Percentiles rank a stretch among this genome's conserved stretches.
phyloP scores from a whole-genome alignment of 768 basidiomycete genomes.

The Clavulina sp. region DNA sequence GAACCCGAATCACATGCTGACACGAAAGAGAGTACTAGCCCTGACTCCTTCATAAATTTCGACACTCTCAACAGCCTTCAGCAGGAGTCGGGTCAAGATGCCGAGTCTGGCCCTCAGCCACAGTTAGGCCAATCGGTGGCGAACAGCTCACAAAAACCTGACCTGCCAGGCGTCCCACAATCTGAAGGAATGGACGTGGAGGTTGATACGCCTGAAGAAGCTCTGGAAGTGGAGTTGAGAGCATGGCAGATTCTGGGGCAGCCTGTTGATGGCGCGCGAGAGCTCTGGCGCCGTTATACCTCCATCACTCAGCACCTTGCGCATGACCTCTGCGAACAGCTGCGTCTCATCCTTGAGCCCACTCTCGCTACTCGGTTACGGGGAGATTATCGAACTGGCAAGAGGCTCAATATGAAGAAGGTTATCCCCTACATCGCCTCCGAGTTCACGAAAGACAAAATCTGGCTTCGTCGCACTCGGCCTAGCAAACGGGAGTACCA shows the following conservation, averaged over 20 bases:
- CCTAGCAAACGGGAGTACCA: slow-evolving; percentile 94
- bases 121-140: no score
- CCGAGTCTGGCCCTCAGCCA: no score
- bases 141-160: no score
- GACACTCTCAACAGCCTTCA: no score
- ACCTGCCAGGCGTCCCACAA: no score
- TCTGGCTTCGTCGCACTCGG: slow-evolving; percentile 88
- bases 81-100: no score
- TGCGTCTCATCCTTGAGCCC: slow-evolving; percentile 89
- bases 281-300: slow-evolving; percentile 85
- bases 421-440: slow-evolving; percentile 95
- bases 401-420: slow-evolving; percentile 96
- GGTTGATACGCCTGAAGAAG: no score
- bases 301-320: slow-evolving; percentile 82
- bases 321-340: slow-evolving; percentile 83
- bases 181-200: no score
- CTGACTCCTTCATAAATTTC: no score
- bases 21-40: no score
- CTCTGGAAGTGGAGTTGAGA: slow-evolving; percentile 35
- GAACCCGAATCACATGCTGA: no score
- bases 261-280: slow-evolving; percentile 37
- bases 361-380: slow-evolving; percentile 84
- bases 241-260: slow-evolving; percentile 46
- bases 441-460: slow-evolving; percentile 98
- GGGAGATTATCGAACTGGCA: slow-evolving; percentile 95